phyloP scores from a whole-genome alignment of 2,329 filamentous ascomycete species.

The Tolypocladium cylindrosporum region DNA sequence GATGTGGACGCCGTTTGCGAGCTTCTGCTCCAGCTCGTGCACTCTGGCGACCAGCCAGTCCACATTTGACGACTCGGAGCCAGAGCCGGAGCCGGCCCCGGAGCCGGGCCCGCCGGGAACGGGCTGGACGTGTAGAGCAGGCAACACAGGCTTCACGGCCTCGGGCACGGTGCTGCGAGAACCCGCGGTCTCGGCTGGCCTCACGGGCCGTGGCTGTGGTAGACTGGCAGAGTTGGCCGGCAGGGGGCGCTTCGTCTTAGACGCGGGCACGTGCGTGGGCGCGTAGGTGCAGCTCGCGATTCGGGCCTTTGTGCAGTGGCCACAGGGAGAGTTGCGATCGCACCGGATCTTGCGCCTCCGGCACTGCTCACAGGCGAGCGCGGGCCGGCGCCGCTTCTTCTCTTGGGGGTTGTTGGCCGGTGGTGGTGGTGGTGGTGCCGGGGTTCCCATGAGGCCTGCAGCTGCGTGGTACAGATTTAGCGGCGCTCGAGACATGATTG shows the following conservation, averaged over 20 bases:
- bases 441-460: neutral
- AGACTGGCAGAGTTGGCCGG: neutral
- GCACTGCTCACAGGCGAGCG: conserved; percentile 46
- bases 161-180: neutral
- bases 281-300: conserved; percentile 45
- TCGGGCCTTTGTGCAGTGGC: conserved; percentile 47
- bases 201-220: neutral
- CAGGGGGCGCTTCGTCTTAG: conserved; percentile 3
- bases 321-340: conserved; percentile 48
- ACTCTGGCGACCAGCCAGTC: conserved; percentile 27
- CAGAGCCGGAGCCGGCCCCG: conserved; percentile 8
- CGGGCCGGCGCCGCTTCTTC: conserved; percentile 29
- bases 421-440: neutral
- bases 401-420: conserved; percentile 4
- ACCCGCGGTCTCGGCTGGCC: neutral
- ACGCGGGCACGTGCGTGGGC: conserved; percentile 21
- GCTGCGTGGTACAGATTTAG: neutral
- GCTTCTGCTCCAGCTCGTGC: conserved; percentile 32
- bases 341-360: conserved; percentile 52
- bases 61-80: conserved; percentile 14
- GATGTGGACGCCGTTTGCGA: conserved; percentile 18
- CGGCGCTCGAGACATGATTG: neutral
- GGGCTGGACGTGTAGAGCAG: neutral
- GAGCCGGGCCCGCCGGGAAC: neutral
- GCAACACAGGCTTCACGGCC: neutral